These are phyloP conservation scores for Peronosclerospora sorghi DNA, from an alignment of 352 stramenopile genomes.

Conservation along the genomic window DNA sequence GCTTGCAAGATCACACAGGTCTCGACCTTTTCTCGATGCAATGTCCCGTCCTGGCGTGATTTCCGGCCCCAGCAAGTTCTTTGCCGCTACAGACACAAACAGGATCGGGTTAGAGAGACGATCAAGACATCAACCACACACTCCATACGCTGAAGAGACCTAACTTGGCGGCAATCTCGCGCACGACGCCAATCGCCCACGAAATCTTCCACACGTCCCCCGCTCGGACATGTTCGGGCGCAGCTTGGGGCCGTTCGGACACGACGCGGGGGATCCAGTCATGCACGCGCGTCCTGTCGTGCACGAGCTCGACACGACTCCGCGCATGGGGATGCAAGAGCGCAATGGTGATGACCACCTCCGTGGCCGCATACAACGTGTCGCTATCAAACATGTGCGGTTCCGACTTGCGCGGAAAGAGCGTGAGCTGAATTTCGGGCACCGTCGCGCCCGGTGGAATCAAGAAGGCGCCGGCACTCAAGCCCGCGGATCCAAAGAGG, in stretches of 20 bases:
- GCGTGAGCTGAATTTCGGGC: slow-evolving; percentile 83
- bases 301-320: slow-evolving; percentile 35
- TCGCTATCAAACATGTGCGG: slow-evolving; percentile 52
- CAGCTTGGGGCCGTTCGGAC: slow-evolving; percentile 34
- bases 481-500: slow-evolving; percentile 48
- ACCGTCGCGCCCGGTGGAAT: slow-evolving; percentile 48
- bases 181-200: slow-evolving; percentile 44
- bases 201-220: slow-evolving; percentile 57
- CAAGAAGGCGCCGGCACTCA: slow-evolving; percentile 68
- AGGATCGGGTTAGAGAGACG: too few relatives aligned
- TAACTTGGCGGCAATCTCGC: slow-evolving; percentile 35
- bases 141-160: slow-evolving; percentile 15
- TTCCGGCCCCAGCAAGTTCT: slow-evolving; percentile 29
- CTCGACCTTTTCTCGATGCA: slow-evolving; percentile 21
- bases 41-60: slow-evolving; percentile 27
- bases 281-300: slow-evolving; percentile 24
- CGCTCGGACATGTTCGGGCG: slow-evolving; percentile 36
- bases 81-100: slow-evolving; percentile 31
- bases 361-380: slow-evolving; percentile 25
- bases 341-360: slow-evolving; percentile 78
- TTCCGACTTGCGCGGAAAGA: slow-evolving; percentile 80
- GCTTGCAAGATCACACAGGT: neutral
- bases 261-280: slow-evolving; percentile 35
- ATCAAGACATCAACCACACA: too few relatives aligned
- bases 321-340: slow-evolving; percentile 46